A percentile compares a stretch with the other conserved stretches of the same genome.
phyloP scores from a whole-genome alignment of 2,329 filamentous ascomycete species.

The Trichothecium sympodiale region DNA sequence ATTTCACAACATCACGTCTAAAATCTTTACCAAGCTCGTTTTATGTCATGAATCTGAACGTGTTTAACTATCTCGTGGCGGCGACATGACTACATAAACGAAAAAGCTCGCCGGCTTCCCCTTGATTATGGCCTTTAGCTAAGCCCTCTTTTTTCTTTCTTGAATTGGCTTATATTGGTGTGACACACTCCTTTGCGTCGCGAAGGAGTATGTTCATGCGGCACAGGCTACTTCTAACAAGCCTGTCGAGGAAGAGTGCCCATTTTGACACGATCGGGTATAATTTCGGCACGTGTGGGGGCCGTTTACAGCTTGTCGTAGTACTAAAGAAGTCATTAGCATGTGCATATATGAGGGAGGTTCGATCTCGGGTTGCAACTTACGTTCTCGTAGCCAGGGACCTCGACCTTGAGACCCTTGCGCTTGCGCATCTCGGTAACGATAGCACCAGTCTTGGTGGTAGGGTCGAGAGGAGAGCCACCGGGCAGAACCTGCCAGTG shows the following conservation, averaged over 20 bases:
- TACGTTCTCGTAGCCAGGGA: conserved; percentile 91
- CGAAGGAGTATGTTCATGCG: conserved; percentile 14
- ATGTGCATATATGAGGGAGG: neutral
- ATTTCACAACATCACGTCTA: neutral
- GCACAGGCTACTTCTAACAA: conserved; percentile 19
- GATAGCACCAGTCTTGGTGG: conserved; percentile 71
- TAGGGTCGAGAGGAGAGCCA: conserved; percentile 79
- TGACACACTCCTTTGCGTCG: conserved; percentile 6
- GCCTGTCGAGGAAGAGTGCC: conserved; percentile 29
- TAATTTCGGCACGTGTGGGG: conserved; percentile 28
- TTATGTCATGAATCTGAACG: conserved; percentile 11
- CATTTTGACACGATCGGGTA: conserved; percentile 30
- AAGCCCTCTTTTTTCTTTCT: conserved; percentile 20
- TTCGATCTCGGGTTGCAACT: conserved; percentile 71
- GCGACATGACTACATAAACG: conserved; percentile 30
- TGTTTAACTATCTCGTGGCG: conserved; percentile 21
- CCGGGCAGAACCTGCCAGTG: conserved; percentile 96
- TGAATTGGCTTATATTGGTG: conserved; percentile 20
- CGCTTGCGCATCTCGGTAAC: conserved; percentile 91
- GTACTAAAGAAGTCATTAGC: conserved; percentile 49
- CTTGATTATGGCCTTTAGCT: conserved; percentile 25
- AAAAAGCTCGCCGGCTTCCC: conserved; percentile 24
- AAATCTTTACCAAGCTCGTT: conserved; percentile 13
- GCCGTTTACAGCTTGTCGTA: conserved; percentile 91
- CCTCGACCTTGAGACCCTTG: conserved; percentile 97